Evolutionary conservation across 1,284 basidiomycete species (phyloP).

Genomic region (Sporisorium sorghi): DNA sequence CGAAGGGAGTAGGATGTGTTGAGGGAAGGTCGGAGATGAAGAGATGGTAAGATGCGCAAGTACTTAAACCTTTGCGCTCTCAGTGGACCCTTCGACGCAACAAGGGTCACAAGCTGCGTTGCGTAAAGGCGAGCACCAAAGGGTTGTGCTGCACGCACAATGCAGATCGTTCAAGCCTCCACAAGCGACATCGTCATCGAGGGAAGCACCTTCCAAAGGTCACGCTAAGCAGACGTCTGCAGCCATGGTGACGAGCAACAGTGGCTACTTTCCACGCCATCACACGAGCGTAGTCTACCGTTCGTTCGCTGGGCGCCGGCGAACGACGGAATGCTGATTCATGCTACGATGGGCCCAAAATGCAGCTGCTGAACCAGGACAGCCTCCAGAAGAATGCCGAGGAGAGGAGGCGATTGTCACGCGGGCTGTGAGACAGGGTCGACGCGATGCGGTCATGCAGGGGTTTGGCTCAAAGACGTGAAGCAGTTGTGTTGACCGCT

Average conservation of each 20-base stretch:
- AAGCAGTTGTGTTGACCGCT: too few relatives aligned
- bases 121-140: too few relatives aligned
- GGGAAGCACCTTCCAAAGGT: too few relatives aligned
- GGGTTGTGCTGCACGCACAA: too few relatives aligned
- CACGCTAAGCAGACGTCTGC: too few relatives aligned
- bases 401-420: not conserved
- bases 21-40: not conserved
- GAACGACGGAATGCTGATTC: conserved; percentile 14
- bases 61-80: conserved; percentile 21
- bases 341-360: not conserved
- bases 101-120: not conserved
- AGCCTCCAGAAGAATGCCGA: too few relatives aligned
- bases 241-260: not conserved
- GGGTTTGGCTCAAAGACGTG: too few relatives aligned
- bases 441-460: conserved; percentile 5
- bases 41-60: too few relatives aligned
- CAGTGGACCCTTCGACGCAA: not conserved
- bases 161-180: conserved; percentile 15
- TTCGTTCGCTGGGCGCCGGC: not conserved
- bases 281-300: not conserved
- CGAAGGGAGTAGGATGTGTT: conserved; percentile 5
- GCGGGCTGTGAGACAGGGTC: not conserved
- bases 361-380: not conserved
- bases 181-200: conserved; percentile 17
- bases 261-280: not conserved